phyloP scores from a whole-genome alignment of 2,329 filamentous ascomycete species.

The Aspergillus terreus region DNA sequence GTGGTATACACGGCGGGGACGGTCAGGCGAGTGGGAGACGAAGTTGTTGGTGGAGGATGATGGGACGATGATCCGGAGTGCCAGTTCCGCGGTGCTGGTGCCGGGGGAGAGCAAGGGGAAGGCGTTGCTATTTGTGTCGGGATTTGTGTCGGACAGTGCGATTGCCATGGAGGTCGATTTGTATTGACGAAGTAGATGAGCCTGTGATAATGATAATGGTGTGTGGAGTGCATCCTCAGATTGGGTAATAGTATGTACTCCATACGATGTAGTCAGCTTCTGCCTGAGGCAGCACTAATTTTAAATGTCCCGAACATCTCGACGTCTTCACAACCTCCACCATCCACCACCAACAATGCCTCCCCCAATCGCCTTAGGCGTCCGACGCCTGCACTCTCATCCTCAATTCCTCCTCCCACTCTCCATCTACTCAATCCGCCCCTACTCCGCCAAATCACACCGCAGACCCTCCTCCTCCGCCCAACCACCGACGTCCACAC shows the following conservation, averaged over 20 bases:
- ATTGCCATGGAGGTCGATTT: conserved; percentile 54
- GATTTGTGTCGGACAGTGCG: conserved; percentile 49
- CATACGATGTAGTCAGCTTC: no score
- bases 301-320: conserved; percentile 1
- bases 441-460: conserved; percentile 15
- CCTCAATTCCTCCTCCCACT: neutral
- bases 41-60: conserved; percentile 58
- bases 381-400: neutral
- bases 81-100: conserved; percentile 53
- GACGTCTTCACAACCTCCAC: conserved; percentile 1
- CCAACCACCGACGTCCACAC: conserved; percentile 8
- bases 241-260: no score
- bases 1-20: conserved; percentile 39
- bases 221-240: no score
- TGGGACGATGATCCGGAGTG: conserved; percentile 47
- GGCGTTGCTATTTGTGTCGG: conserved; percentile 58
- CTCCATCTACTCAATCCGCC: conserved; percentile 7
- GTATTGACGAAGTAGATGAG: conserved; percentile 6
- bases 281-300: neutral
- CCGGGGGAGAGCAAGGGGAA: conserved; percentile 49
- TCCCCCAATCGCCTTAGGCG: no score
- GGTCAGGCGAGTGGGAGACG: conserved; percentile 37
- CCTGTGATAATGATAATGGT: no score
- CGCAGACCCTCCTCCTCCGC: conserved; percentile 17
- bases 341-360: neutral